phyloP scores from a whole-genome alignment of 306 rosid species.

The Prunus kanzakura region DNA sequence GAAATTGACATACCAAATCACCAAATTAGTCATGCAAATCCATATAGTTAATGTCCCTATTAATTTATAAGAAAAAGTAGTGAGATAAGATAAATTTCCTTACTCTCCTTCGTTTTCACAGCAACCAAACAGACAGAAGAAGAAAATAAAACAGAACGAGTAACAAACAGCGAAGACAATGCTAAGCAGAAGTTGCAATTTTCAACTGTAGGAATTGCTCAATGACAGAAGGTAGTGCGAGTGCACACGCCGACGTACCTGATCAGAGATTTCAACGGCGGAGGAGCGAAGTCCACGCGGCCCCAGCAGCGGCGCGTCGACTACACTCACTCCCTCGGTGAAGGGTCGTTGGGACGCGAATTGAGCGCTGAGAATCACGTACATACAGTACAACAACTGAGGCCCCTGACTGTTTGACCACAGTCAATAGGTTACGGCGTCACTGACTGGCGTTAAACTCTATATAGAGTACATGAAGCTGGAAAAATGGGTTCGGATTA shows the following conservation, averaged over 20 bases:
- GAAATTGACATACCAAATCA: not conserved
- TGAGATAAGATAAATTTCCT: too few relatives aligned
- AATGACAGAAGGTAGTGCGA: not conserved
- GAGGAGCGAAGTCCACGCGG: not conserved
- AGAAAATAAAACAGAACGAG: not conserved
- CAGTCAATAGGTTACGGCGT: not conserved
- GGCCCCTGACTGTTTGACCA: not conserved
- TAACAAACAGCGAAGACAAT: not conserved
- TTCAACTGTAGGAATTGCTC: not conserved
- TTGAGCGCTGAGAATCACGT: not conserved
- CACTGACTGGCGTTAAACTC: not conserved
- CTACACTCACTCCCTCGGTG: conserved; percentile 4
- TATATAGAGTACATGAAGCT: too few relatives aligned
- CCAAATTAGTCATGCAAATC: not conserved
- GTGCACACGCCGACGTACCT: conserved; percentile 7
- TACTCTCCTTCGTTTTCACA: not conserved
- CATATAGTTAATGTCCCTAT: not conserved
- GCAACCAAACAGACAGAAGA: not conserved
- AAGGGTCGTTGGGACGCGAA: not conserved
- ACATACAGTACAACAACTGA: not conserved
- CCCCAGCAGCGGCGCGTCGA: not conserved
- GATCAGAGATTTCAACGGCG: not conserved
- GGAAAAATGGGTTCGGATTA: too few relatives aligned
- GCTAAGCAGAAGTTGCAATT: not conserved
- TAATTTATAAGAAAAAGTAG: not conserved